Percentiles rank a stretch among this genome's conserved stretches.
phyloP scores from a whole-genome alignment of 2,329 filamentous ascomycete species.

The Paecilomyces fulvus region DNA sequence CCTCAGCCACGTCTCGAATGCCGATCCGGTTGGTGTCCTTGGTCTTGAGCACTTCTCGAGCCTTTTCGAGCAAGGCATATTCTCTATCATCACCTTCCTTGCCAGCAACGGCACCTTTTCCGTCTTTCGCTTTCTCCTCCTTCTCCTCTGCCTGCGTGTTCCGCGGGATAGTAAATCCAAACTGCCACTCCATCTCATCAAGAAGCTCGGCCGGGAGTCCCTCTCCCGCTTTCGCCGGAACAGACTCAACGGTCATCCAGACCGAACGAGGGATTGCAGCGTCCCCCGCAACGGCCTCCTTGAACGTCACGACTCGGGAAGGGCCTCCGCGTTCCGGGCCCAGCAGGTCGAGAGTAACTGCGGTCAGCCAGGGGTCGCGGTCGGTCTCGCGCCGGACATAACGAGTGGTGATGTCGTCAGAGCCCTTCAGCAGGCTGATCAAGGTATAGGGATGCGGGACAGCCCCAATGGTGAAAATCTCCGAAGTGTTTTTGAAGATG shows the following conservation, averaged over 20 bases:
- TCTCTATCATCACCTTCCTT: slow-evolving; percentile 32
- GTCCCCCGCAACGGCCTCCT: slow-evolving; percentile 69
- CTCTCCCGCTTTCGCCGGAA: slow-evolving; percentile 40
- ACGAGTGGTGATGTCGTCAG: slow-evolving; percentile 51
- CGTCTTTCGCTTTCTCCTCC: slow-evolving; percentile 23
- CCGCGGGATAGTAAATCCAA: slow-evolving; percentile 73
- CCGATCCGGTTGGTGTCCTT: slow-evolving; percentile 28
- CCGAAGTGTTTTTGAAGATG: slow-evolving; percentile 62
- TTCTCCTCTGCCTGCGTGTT: slow-evolving; percentile 28
- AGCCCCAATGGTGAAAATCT: slow-evolving; percentile 71
- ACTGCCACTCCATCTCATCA: slow-evolving; percentile 75
- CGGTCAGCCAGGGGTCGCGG: slow-evolving; percentile 71
- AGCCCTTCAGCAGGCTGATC: slow-evolving; percentile 54
- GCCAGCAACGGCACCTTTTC: slow-evolving; percentile 29
- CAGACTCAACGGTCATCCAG: slow-evolving; percentile 69
- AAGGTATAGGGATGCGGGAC: slow-evolving; percentile 90
- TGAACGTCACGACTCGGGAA: slow-evolving; percentile 64
- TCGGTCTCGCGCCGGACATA: slow-evolving; percentile 60
- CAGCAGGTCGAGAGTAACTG: slow-evolving; percentile 61
- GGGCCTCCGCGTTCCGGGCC: slow-evolving; percentile 54
- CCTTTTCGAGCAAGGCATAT: slow-evolving; percentile 42
- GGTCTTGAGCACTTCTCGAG: slow-evolving; percentile 37
- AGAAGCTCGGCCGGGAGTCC: slow-evolving; percentile 43
- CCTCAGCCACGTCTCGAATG: slow-evolving; percentile 39
- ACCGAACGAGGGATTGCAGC: slow-evolving; percentile 57